A percentile compares a stretch with the other conserved stretches of the same genome.
phyloP scores from a whole-genome alignment of 331 rosid genomes.

The Phaseolus coccineus region DNA sequence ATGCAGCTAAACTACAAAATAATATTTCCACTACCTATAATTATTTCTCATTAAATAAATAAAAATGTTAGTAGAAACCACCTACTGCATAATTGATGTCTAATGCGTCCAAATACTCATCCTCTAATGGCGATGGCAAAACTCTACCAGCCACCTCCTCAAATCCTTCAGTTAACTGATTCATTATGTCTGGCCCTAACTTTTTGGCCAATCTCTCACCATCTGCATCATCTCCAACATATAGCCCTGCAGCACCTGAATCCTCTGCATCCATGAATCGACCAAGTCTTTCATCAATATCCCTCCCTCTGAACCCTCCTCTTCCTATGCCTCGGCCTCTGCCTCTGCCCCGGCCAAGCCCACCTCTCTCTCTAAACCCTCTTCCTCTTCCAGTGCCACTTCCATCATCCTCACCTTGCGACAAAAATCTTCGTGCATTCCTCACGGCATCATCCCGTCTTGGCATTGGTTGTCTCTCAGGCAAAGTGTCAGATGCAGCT shows the following conservation, averaged over 20 bases:
- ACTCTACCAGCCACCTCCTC: slow-evolving; percentile 62
- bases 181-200: slow-evolving; percentile 75
- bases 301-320: slow-evolving; percentile 45
- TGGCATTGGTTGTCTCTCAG: slow-evolving; percentile 39
- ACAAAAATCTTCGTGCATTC: slow-evolving; percentile 52
- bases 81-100: slow-evolving; percentile 69
- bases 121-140: slow-evolving; percentile 72
- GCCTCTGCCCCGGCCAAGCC: slow-evolving; percentile 45
- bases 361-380: slow-evolving; percentile 50
- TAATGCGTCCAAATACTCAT: slow-evolving; percentile 59
- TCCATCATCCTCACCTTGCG: slow-evolving; percentile 39
- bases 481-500: slow-evolving; percentile 19
- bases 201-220: slow-evolving; percentile 75
- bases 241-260: slow-evolving; percentile 52
- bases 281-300: slow-evolving; percentile 38
- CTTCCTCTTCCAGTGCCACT: slow-evolving; percentile 55
- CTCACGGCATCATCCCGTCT: slow-evolving; percentile 60
- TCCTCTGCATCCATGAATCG: slow-evolving; percentile 43
- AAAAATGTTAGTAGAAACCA: slow-evolving; percentile 34
- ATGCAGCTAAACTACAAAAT: slow-evolving; percentile 22
- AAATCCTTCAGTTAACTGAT: slow-evolving; percentile 65
- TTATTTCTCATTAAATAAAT: slow-evolving; percentile 35
- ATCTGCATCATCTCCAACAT: slow-evolving; percentile 72
- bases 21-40: slow-evolving; percentile 2
- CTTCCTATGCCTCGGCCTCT: slow-evolving; percentile 48